phyloP scores from a whole-genome alignment of 2,329 filamentous ascomycete genomes.

The Neoascochyta sp. region DNA sequence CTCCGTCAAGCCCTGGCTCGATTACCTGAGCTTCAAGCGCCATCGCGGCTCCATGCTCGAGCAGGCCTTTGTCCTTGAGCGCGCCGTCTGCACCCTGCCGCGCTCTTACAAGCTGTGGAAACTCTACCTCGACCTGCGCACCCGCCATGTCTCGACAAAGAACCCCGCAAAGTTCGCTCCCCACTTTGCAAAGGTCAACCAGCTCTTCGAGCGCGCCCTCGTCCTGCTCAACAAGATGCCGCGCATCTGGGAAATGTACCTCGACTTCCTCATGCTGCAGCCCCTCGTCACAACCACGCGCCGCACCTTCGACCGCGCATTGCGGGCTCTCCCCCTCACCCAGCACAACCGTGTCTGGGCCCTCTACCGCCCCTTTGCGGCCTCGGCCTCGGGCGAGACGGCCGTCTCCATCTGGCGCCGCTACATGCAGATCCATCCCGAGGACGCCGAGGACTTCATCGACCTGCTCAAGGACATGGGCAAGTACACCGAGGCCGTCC shows the following conservation, averaged over 20 bases:
- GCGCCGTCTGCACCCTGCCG: slow-evolving; percentile 83
- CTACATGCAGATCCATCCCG: slow-evolving; percentile 96
- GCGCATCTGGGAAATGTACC: slow-evolving; percentile 95
- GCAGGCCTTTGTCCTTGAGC: slow-evolving; percentile 83
- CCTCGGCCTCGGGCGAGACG: slow-evolving; percentile 83
- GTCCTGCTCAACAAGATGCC: slow-evolving; percentile 99
- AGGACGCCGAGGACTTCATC: slow-evolving; percentile 93
- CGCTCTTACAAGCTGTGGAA: slow-evolving; percentile 99
- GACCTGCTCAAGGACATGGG: slow-evolving; percentile 77
- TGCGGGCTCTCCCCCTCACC: slow-evolving; percentile 86
- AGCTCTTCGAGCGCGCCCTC: slow-evolving; percentile 86
- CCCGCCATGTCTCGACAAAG: slow-evolving; percentile 73
- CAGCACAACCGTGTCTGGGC: slow-evolving; percentile 97
- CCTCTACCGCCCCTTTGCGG: slow-evolving; percentile 84
- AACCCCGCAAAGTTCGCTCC: slow-evolving; percentile 75
- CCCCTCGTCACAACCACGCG: slow-evolving; percentile 86
- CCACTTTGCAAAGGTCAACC: slow-evolving; percentile 91
- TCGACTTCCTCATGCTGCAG: slow-evolving; percentile 83
- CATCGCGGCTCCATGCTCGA: slow-evolving; percentile 81
- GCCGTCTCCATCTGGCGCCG: slow-evolving; percentile 90
- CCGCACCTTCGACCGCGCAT: slow-evolving; percentile 83
- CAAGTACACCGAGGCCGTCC: slow-evolving; percentile 85
- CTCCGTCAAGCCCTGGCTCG: slow-evolving; percentile 89
- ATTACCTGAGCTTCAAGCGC: slow-evolving; percentile 87
- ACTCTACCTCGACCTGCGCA: slow-evolving; percentile 84